Conservation (phyloP, 2,329 filamentous ascomycete genomes). For the Magnaporthales sp. region DNA sequence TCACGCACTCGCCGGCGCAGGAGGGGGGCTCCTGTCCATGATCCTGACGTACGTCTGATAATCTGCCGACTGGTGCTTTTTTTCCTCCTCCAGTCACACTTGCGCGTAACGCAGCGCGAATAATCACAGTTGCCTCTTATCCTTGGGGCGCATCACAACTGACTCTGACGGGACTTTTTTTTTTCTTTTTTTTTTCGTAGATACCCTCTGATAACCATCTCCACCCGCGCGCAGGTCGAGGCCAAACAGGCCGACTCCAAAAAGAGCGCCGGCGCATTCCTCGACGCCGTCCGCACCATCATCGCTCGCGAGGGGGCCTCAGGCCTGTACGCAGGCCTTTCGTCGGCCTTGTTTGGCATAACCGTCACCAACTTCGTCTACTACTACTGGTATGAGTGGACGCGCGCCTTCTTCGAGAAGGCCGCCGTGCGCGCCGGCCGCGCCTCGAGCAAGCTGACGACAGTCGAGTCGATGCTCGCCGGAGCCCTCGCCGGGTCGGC, state of each 20-base stretch:
- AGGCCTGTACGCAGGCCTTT: constrained; percentile 86
- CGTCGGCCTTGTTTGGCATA: constrained; percentile 93
- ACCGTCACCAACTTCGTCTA: constrained; percentile 99
- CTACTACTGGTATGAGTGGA: constrained; percentile 99
- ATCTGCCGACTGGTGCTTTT: not conserved
- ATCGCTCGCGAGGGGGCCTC: constrained; percentile 82
- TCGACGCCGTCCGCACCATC: constrained; percentile 76
- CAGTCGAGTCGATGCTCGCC: constrained; percentile 88
- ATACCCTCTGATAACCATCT: constrained; percentile 94
- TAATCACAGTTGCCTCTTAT: not conserved
- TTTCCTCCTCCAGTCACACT: constrained; percentile 5
- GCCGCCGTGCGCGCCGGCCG: constrained; percentile 65
- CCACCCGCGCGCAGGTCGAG: constrained; percentile 94
- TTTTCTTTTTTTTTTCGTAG: constrained; percentile 32
- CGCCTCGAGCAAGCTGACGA: constrained; percentile 74
- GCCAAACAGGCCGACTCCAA: constrained; percentile 63
- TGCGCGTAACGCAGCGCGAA: not conserved
- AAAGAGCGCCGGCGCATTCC: constrained; percentile 66
- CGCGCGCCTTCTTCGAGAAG: constrained; percentile 73
- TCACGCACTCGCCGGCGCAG: constrained; percentile 85
- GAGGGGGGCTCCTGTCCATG: constrained; percentile 93
- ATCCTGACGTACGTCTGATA: constrained; percentile 63
- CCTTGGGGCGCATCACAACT: constrained; percentile 6
- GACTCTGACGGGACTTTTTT: no score
- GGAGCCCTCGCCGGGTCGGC: constrained; percentile 89